Conservation (phyloP, 805 yeast genomes). For the Saccharomycopsis oosterbeekiorum region DNA sequence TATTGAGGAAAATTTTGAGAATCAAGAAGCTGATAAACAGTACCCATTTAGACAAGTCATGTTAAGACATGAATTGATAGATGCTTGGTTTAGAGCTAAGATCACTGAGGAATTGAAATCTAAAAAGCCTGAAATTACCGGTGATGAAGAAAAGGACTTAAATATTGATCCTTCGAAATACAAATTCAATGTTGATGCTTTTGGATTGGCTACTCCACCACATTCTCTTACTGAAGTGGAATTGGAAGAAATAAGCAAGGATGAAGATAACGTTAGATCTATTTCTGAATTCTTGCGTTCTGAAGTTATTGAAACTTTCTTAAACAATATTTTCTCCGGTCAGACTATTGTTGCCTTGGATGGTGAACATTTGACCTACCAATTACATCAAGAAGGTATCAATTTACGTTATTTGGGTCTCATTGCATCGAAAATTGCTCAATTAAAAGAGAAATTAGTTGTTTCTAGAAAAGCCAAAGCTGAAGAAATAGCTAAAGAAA, state of each 20-base stretch:
- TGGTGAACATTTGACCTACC: conserved; percentile 60
- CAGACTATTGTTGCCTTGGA: conserved; percentile 59
- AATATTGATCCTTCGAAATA: conserved; percentile 44
- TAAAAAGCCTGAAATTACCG: conserved; percentile 32
- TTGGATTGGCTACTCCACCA: conserved; percentile 32
- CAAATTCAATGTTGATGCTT: conserved; percentile 74
- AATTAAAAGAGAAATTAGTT: conserved; percentile 13
- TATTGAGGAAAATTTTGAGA: conserved; percentile 45
- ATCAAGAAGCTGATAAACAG: conserved; percentile 31
- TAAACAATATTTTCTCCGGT: conserved; percentile 42
- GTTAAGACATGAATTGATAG: conserved; percentile 80
- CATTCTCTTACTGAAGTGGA: conserved; percentile 29
- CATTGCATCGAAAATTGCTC: conserved; percentile 33
- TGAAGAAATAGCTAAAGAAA: conserved; percentile 25
- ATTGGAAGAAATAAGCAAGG: conserved; percentile 33
- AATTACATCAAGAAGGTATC: conserved; percentile 74
- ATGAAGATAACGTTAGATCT: conserved; percentile 51
- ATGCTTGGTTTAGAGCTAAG: conserved; percentile 76
- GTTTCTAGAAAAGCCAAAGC: conserved; percentile 21
- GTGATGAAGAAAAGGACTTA: conserved; percentile 38
- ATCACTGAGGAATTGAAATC: conserved; percentile 40
- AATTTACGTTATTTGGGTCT: conserved; percentile 80
- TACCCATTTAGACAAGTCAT: conserved; percentile 80
- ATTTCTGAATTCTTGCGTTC: conserved; percentile 54
- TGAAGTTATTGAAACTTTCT: conserved; percentile 51